Evolutionary conservation across 495 filamentous ascomycete genomes (phyloP), one percentile per base, ranked within the genome.

Genomic region (Hamigera avellanea): DNA sequence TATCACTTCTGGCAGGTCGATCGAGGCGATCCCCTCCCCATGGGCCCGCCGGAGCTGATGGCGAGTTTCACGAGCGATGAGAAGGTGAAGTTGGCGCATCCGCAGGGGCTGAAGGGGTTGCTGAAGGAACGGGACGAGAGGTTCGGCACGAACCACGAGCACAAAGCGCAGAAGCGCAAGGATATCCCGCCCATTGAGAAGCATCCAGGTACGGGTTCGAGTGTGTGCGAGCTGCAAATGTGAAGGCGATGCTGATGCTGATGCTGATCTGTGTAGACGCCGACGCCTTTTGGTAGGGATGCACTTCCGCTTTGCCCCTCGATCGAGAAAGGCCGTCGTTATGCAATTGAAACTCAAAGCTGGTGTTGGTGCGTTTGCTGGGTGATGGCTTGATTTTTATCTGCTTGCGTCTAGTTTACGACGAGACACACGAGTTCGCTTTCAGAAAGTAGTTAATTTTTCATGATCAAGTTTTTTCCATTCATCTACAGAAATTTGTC

Each of bases 1-100:
- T 94, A 79, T 59, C 86, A 87, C 50, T 62, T 91, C 34, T 94
- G 86, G 86, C 84, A 93, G 68, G 71, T 80, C 18, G 84, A 93
- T 52, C 62, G 75, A n/a, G 86, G 88, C 5, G 73, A 91, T 49
- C 52, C 71, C 44, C 45, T 94, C 45, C 83, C 85, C 14, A 49
- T 91, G 37, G 85, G 86, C 0, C 60, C 64, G 56, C 83, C 85
- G 40, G 58, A 81, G 61, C 59, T 93, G 43, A 89, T 91, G 85
- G 75, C 69, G 27, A 87, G 81, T 50, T 80, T 79, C 49, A 78
- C 72, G 9, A 55, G 61, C 3, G 57, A 69, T 25, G 71, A 66
- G 9, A 76, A 76, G 51, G 57, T 79, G 14, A 45, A 65, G 19
- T 64, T 66, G 32, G 72, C 80, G 31, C 72, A 78, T 32, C 67